Base-by-base conservation (phyloP, 805 yeast species). In the Kazachstania viticola region DNA sequence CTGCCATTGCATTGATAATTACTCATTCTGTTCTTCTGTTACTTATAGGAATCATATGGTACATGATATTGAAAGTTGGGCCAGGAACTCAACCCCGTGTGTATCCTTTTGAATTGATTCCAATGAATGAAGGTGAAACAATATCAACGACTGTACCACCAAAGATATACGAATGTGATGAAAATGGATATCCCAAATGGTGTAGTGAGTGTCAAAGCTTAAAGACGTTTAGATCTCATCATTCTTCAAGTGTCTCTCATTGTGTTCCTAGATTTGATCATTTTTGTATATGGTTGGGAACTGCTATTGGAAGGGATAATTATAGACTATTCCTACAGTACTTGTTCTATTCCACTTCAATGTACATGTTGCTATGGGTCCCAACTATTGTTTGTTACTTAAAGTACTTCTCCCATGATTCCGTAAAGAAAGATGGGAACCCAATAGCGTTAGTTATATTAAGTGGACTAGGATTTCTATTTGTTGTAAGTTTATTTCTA, bases 191-290 rank as follows among this genome's bases (percentile, higher is more conserved):
- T 40, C 93, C 95, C 0, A 60, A 62, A 17, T 87, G 81, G 75
- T 84, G 95, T 47, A 56, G 78, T 1, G 52, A 58, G 9, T 82
- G 95, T 49, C 61, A 69, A 29, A 66, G 77, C 4, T 54, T 81
- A 19, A 83, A 81, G 46, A 64, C 76, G 1, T 68, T 72, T 17
- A 62, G 95, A 31, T 53, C 80, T 0, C 88, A 74, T 42, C 95
- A 82, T 48, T 76, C 85, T 25, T 62, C 69, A 3, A 62, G 67
- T 30, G 31, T 58, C 32, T 66, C 64, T 2, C 47, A 54, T 16
- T 83, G 94, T 48, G 73, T 85, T 0, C 73, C 81, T 0, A 64
- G 68, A 35, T 79, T 81, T 63, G 97, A 87, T 54, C 97, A 87
- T 51, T 78, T 66, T 46, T 87, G 97, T 50, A 48, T 73, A 1